Evolutionary conservation across 23 red algal species (phyloP).

Genomic region (Gracilaria domingensis): DNA sequence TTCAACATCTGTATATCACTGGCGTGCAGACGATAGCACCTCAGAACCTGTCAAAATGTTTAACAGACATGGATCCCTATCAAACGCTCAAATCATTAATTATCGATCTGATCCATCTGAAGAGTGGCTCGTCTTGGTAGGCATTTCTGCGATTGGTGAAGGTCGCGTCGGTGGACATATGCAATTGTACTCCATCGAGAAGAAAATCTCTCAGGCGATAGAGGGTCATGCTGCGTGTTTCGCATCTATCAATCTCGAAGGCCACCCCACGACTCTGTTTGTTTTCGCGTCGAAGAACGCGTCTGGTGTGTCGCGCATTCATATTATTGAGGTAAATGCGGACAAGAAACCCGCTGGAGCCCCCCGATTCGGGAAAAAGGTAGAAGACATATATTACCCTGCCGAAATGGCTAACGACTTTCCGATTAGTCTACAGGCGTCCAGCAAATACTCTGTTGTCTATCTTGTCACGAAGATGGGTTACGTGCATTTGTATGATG

Average conservation of each 20-base stretch:
- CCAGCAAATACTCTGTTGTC: slow-evolving; percentile 80
- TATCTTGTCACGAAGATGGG: slow-evolving; percentile 96
- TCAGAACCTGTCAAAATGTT: slow-evolving; percentile 94
- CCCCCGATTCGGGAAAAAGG: slow-evolving; percentile 94
- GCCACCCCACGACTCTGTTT: slow-evolving; percentile 84
- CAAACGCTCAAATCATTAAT: slow-evolving; percentile 94
- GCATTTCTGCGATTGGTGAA: slow-evolving; percentile 80
- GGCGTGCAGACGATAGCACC: slow-evolving; percentile 72
- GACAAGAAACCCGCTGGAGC: slow-evolving; percentile 96
- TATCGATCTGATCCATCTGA: slow-evolving; percentile 83
- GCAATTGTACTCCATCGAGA: slow-evolving; percentile 92
- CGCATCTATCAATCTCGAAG: slow-evolving; percentile 72
- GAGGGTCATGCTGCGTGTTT: slow-evolving; percentile 98
- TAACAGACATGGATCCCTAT: slow-evolving; percentile 86
- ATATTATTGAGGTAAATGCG: slow-evolving; percentile 93
- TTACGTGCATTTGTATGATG: slow-evolving; percentile 95
- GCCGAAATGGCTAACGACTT: slow-evolving; percentile 88
- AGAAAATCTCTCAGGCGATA: slow-evolving; percentile 91
- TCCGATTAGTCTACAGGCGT: slow-evolving; percentile 88
- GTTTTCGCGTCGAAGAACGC: slow-evolving; percentile 89
- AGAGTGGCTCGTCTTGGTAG: slow-evolving; percentile 95
- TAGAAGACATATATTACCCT: slow-evolving; percentile 87
- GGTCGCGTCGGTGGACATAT: slow-evolving; percentile 87
- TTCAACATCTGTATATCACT: slow-evolving; percentile 86
- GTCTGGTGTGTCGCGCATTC: slow-evolving; percentile 75